Evolutionary conservation across 2,329 filamentous ascomycete species (phyloP).

Genomic region (Fonsecaea monophora): DNA sequence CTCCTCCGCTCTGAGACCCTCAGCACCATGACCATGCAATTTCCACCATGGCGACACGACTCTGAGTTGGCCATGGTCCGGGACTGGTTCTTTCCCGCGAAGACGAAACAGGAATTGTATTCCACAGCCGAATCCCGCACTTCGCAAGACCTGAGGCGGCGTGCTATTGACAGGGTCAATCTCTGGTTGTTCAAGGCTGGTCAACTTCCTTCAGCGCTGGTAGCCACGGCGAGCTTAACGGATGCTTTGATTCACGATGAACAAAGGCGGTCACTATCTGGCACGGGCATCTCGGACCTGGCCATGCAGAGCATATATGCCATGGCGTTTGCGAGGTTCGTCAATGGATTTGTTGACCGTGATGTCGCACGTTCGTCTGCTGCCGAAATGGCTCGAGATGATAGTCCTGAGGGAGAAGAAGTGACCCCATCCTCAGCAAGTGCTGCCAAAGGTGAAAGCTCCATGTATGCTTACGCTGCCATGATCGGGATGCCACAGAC

Average conservation of each 20-base stretch:
- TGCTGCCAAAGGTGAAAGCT: constrained; percentile 35
- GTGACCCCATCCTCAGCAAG: constrained; percentile 6
- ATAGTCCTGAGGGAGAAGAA: constrained; percentile 13
- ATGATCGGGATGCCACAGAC: constrained; percentile 53
- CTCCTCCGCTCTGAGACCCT: not conserved
- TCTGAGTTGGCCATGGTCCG: constrained; percentile 41
- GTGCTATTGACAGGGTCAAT: constrained; percentile 37
- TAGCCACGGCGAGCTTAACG: constrained; percentile 38
- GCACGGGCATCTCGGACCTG: constrained; percentile 30
- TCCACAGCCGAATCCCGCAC: constrained; percentile 1
- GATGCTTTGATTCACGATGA: constrained; percentile 39
- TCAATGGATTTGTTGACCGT: constrained; percentile 41
- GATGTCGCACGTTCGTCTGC: constrained; percentile 36
- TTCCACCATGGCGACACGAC: constrained; percentile 37
- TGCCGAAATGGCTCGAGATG: constrained; percentile 30
- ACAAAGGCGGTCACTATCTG: constrained; percentile 1
- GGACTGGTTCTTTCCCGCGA: constrained; percentile 39
- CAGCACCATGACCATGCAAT: constrained; percentile 28
- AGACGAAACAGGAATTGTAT: constrained; percentile 35
- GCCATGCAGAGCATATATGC: constrained; percentile 41
- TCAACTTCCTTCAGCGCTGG: constrained; percentile 32
- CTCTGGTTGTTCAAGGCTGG: constrained; percentile 39
- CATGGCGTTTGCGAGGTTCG: constrained; percentile 41
- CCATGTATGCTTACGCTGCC: constrained; percentile 40
- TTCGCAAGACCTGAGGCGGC: constrained; percentile 34